Evolutionary conservation across 2,329 filamentous ascomycete species (phyloP).

Genomic region (Colletotrichum eremochloae): DNA sequence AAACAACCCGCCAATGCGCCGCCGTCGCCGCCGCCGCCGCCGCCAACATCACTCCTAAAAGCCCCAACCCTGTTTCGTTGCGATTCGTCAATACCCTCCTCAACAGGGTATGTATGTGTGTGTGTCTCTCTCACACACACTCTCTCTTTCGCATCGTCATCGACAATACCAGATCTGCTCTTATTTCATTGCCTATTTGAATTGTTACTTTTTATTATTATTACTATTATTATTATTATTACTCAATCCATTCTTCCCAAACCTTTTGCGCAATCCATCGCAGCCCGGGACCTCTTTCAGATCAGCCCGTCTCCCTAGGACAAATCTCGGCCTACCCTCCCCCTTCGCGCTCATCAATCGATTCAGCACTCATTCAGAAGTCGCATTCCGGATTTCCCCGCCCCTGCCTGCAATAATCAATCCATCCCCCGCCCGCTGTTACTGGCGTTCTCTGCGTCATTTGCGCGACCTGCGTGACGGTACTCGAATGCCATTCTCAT

Average conservation of each 20-base stretch:
- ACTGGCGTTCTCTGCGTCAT: neutral
- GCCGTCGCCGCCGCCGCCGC: constrained; percentile 14
- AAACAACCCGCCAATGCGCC: neutral
- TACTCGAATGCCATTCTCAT: constrained; percentile 13
- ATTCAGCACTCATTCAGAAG: neutral
- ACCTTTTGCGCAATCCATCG: neutral
- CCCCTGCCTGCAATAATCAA: constrained; percentile 17
- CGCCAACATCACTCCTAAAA: constrained; percentile 18
- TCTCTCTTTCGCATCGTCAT: neutral
- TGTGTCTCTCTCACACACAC: constrained; percentile 8
- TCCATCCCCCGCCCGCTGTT: neutral
- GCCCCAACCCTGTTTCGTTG: constrained; percentile 37
- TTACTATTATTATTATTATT: neutral
- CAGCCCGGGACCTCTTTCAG: neutral
- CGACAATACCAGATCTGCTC: neutral
- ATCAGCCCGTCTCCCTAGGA: neutral
- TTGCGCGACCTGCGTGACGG: neutral
- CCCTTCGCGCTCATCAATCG: constrained; percentile 14
- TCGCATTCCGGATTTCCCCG: neutral
- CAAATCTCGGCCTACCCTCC: neutral
- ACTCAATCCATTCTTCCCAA: neutral
- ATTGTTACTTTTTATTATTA: too few species aligned
- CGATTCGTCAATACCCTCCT: constrained; percentile 7
- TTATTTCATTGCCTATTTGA: neutral
- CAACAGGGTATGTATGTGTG: constrained; percentile 7